A percentile compares a stretch with the other conserved stretches of the same genome.
phyloP scores from a whole-genome alignment of 2,329 filamentous ascomycete species.

The Cryphonectria nitschkei region DNA sequence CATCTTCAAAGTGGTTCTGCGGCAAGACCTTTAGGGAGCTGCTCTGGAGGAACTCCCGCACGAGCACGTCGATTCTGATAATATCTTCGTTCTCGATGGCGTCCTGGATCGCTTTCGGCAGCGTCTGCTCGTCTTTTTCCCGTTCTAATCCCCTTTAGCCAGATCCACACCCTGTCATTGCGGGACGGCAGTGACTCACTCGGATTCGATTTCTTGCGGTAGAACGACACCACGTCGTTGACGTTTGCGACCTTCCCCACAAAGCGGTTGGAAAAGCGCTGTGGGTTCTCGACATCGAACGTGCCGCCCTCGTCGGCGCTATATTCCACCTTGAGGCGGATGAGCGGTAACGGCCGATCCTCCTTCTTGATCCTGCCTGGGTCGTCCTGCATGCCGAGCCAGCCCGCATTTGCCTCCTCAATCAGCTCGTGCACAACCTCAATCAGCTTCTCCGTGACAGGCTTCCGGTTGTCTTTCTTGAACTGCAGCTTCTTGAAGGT shows the following conservation, averaged over 20 bases:
- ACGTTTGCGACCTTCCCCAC: constrained; percentile 88
- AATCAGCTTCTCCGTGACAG: constrained; percentile 78
- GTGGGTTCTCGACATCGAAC: constrained; percentile 92
- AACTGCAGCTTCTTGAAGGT: constrained; percentile 78
- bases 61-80: constrained; percentile 85
- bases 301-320: constrained; percentile 81
- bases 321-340: constrained; percentile 90
- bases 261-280: constrained; percentile 93
- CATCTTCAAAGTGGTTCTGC: constrained; percentile 89
- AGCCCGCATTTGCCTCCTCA: constrained; percentile 78
- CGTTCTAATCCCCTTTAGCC: constrained; percentile 36
- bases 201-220: constrained; percentile 77
- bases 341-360: constrained; percentile 74
- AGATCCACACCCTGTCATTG: constrained; percentile 21
- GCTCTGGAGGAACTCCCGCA: constrained; percentile 82
- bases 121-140: constrained; percentile 55
- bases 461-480: constrained; percentile 79
- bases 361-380: constrained; percentile 61
- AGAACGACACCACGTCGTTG: constrained; percentile 91
- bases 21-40: constrained; percentile 93
- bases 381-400: constrained; percentile 76
- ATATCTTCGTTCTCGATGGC: constrained; percentile 68
- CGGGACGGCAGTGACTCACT: constrained; percentile 42
- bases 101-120: constrained; percentile 67
- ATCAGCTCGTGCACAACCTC: constrained; percentile 85